phyloP scores from a whole-genome alignment of 2,329 filamentous ascomycete genomes.

The Akanthomyces dipterigenus region DNA sequence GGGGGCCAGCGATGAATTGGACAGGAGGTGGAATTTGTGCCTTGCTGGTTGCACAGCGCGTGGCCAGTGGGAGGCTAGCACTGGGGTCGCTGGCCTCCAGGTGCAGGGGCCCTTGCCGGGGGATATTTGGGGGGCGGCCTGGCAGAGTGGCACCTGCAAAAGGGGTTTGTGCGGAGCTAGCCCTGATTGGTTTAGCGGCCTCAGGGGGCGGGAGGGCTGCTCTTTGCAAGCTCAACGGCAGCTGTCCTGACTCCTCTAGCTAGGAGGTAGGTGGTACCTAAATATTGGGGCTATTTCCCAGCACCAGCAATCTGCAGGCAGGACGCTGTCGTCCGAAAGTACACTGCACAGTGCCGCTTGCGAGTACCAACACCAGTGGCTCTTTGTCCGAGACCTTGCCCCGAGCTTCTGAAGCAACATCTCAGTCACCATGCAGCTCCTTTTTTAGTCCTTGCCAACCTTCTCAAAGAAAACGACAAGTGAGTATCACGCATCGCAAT shows the following conservation, averaged over 20 bases:
- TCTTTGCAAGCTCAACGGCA: conserved; percentile 24
- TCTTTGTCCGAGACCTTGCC: neutral
- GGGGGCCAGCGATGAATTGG: conserved; percentile 14
- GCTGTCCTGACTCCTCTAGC: neutral
- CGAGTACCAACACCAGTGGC: neutral
- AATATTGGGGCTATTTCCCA: neutral
- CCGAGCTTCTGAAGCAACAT: neutral
- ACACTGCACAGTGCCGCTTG: too few relatives aligned
- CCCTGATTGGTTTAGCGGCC: conserved; percentile 19
- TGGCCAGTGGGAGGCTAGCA: conserved; percentile 6
- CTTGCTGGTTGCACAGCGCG: conserved; percentile 20
- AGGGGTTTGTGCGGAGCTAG: conserved; percentile 27
- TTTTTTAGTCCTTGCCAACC: neutral
- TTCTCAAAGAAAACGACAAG: neutral
- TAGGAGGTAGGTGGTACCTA: too few relatives aligned
- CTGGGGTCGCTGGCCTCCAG: neutral
- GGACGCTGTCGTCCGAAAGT: too few relatives aligned
- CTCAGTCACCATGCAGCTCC: neutral
- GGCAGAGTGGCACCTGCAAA: conserved; percentile 18
- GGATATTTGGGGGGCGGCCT: conserved; percentile 12
- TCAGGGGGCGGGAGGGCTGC: conserved; percentile 16
- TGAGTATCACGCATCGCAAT: neutral
- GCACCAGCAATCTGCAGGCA: too few relatives aligned
- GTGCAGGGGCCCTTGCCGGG: conserved; percentile 20
- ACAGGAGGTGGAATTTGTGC: conserved; percentile 25